Percentiles rank a stretch among this genome's conserved stretches.
Evolutionary conservation across 257 asterid species (phyloP).

Genomic region (Oldenlandia corymbosa): DNA sequence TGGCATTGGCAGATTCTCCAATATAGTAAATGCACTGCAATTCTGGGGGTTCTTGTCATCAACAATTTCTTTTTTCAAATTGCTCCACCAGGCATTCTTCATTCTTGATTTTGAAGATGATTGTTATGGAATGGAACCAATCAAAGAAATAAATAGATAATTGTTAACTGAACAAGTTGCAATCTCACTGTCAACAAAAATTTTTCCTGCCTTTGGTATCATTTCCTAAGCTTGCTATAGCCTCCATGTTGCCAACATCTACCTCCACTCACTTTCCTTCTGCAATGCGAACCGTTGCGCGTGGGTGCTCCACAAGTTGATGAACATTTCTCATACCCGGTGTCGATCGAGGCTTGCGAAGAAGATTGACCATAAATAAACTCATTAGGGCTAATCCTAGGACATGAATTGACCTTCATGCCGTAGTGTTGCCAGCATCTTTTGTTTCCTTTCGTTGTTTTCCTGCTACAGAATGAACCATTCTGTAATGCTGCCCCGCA

Average conservation of each 20-base stretch:
- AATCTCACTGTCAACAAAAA: too few relatives aligned
- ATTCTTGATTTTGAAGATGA: too few relatives aligned
- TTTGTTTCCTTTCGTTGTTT: constrained; percentile 20
- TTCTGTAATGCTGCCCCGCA: constrained; percentile 18
- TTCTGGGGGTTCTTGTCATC: too few relatives aligned
- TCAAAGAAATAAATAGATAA: too few relatives aligned
- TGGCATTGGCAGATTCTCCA: too few relatives aligned
- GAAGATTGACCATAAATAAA: neutral
- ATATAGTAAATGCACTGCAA: too few relatives aligned
- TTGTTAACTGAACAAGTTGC: too few relatives aligned
- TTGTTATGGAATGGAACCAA: too few relatives aligned
- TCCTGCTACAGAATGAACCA: constrained; percentile 28
- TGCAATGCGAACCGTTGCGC: constrained; percentile 12
- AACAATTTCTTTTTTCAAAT: too few relatives aligned
- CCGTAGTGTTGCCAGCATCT: constrained; percentile 24
- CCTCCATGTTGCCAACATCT: constrained; percentile 24
- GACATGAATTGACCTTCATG: constrained; percentile 8
- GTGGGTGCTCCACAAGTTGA: constrained; percentile 14
- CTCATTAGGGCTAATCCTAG: too few relatives aligned
- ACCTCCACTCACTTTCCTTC: constrained; percentile 10
- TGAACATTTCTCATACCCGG: neutral
- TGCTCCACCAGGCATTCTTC: too few relatives aligned
- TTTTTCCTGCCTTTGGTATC: too few relatives aligned
- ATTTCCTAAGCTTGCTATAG: neutral
- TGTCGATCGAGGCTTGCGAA: neutral